These are phyloP conservation scores for Arxiozyma slooffiae DNA, from an alignment of 1,139 yeast genomes.

Conservation along the genomic window DNA sequence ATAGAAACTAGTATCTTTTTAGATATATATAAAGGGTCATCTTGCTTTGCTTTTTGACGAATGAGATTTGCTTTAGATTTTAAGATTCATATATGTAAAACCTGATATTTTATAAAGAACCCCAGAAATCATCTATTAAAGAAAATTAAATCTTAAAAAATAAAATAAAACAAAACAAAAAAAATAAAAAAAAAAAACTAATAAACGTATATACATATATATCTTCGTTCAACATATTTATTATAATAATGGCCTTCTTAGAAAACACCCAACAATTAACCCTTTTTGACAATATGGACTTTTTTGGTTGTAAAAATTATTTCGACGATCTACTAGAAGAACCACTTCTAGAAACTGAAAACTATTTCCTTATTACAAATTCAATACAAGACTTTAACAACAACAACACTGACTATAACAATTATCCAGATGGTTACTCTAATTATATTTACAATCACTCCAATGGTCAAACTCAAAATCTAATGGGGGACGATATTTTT, in stretches of 20 bases:
- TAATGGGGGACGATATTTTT: not conserved
- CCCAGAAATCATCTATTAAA: not conserved
- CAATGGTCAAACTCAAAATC: not conserved
- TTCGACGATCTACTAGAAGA: not conserved
- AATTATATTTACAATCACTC: not conserved
- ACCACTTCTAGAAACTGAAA: not conserved
- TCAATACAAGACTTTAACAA: not conserved
- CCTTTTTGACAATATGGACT: not conserved
- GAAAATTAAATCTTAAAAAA: too few species aligned
- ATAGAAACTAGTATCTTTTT: not conserved
- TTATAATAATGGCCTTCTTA: not conserved
- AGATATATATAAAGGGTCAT: not conserved
- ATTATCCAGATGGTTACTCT: not conserved
- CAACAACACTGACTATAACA: not conserved
- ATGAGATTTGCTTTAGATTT: not conserved
- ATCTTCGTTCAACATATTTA: not conserved
- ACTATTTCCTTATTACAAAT: not conserved
- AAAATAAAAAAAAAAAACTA: too few species aligned
- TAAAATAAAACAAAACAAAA: too few species aligned
- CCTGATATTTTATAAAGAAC: too few species aligned
- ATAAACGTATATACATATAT: too few species aligned
- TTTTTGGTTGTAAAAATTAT: not conserved
- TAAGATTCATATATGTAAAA: not conserved
- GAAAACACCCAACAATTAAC: not conserved
- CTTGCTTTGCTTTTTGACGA: not conserved